phyloP scores from a whole-genome alignment of 768 basidiomycete species.

The Porpolomopsis calyptriformis region DNA sequence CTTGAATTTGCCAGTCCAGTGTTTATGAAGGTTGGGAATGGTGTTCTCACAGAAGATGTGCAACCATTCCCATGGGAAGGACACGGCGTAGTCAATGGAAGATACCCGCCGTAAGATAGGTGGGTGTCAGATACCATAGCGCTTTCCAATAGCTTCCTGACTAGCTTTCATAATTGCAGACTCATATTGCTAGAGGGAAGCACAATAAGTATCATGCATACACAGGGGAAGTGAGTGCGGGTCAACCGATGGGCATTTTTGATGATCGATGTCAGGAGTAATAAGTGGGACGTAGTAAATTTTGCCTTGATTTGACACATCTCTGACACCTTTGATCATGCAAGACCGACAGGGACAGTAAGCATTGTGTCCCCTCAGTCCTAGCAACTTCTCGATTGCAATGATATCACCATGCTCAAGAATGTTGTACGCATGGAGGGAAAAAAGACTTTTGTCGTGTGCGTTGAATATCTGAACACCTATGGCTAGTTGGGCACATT shows the following conservation, averaged over 20 bases:
- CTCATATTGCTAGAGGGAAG: neutral
- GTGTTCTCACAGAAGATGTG: constrained; percentile 35
- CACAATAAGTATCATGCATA: constrained; percentile 12
- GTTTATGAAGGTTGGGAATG: constrained; percentile 23
- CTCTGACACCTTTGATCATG: constrained; percentile 18
- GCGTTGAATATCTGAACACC: constrained; percentile 29
- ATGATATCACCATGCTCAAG: constrained; percentile 23
- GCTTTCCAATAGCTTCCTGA: constrained; percentile 12
- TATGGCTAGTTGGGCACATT: constrained; percentile 23
- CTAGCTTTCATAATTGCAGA: constrained; percentile 2
- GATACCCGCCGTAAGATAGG: constrained; percentile 18
- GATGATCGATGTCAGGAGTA: constrained; percentile 4
- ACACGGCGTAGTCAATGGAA: constrained; percentile 21
- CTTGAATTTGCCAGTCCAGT: constrained; percentile 33
- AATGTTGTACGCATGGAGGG: constrained; percentile 20
- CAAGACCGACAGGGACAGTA: constrained; percentile 25
- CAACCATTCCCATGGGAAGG: constrained; percentile 34
- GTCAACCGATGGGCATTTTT: constrained; percentile 4
- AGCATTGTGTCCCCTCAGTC: constrained; percentile 29
- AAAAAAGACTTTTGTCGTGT: constrained; percentile 14
- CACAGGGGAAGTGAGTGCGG: constrained; percentile 14
- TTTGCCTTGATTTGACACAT: constrained; percentile 5
- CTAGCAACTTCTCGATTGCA: constrained; percentile 21
- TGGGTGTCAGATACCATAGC: constrained; percentile 21
- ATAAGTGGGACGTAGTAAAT: constrained; percentile 19